phyloP scores from a whole-genome alignment of 2,329 filamentous ascomycete genomes.

The Fusarium kyushuense region DNA sequence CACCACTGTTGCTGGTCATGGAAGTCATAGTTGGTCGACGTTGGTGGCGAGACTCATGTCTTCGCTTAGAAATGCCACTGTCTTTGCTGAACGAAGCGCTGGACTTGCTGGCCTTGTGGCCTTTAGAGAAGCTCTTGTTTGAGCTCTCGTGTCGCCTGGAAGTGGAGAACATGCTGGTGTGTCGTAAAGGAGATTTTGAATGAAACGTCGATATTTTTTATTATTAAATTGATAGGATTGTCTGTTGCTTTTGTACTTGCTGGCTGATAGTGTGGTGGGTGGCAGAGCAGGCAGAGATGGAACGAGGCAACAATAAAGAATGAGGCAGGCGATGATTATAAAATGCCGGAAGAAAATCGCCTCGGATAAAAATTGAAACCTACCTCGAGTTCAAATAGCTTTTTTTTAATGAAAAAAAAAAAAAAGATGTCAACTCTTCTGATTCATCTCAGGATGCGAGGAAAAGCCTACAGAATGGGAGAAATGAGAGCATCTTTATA shows the following conservation, averaged over 20 bases:
- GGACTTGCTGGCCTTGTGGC: slow-evolving; percentile 63
- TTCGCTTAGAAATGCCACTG: slow-evolving; percentile 65
- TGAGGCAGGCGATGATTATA: slow-evolving; percentile 26
- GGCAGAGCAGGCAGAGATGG: slow-evolving; percentile 19
- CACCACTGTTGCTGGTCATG: slow-evolving; percentile 53
- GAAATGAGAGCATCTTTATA: slow-evolving; percentile 46
- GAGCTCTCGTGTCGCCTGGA: slow-evolving; percentile 58
- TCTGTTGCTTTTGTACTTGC: slow-evolving; percentile 30
- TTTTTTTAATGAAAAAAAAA: too few relatives aligned
- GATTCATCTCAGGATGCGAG: slow-evolving; percentile 17
- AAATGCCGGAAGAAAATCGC: slow-evolving; percentile 28
- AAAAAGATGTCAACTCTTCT: slow-evolving; percentile 39
- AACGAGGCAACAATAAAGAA: slow-evolving; percentile 30
- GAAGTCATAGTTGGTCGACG: slow-evolving; percentile 64
- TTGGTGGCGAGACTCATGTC: slow-evolving; percentile 62
- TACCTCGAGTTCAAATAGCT: slow-evolving; percentile 51
- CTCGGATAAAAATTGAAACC: slow-evolving; percentile 38
- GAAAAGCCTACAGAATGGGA: slow-evolving; percentile 6
- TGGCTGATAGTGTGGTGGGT: slow-evolving; percentile 12
- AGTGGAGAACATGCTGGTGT: slow-evolving; percentile 61
- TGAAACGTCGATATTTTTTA: background rate
- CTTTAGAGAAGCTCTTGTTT: slow-evolving; percentile 66
- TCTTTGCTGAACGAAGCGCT: slow-evolving; percentile 68
- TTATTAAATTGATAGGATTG: slow-evolving; percentile 30
- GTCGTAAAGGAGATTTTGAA: background rate